phyloP scores from a whole-genome alignment of 2,329 filamentous ascomycete genomes.

The Rhinocladiella mackenziei region DNA sequence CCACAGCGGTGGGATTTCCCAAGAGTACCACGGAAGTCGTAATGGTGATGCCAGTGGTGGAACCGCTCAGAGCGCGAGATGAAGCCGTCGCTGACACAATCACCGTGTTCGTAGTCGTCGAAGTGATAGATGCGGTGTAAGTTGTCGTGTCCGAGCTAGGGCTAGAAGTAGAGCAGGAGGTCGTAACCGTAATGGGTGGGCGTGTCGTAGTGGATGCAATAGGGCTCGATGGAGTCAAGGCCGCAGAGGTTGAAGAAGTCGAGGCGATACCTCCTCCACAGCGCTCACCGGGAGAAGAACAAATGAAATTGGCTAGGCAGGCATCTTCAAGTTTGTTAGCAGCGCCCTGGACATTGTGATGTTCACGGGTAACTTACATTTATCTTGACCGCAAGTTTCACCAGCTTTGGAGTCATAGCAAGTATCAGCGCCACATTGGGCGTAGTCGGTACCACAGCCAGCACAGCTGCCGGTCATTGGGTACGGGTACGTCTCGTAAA shows the following conservation, averaged over 20 bases:
- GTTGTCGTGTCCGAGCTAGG: not conserved
- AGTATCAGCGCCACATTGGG: slow-evolving; percentile 13
- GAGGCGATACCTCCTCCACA: slow-evolving; percentile 6
- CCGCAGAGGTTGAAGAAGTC: slow-evolving; percentile 2
- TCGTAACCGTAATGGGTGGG: not conserved
- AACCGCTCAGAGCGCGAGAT: slow-evolving; percentile 13
- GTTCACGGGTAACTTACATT: slow-evolving; percentile 21
- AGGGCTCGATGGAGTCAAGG: slow-evolving; percentile 4
- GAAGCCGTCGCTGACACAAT: slow-evolving; percentile 13
- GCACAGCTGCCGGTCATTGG: slow-evolving; percentile 9
- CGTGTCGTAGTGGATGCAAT: not conserved
- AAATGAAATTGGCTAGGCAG: slow-evolving; percentile 13
- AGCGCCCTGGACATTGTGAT: not conserved
- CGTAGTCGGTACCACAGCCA: slow-evolving; percentile 16
- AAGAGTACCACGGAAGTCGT: slow-evolving; percentile 17
- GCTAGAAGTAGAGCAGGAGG: not conserved
- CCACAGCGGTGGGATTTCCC: slow-evolving; percentile 20
- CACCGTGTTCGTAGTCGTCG: slow-evolving; percentile 20
- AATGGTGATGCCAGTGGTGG: slow-evolving; percentile 19
- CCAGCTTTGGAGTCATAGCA: slow-evolving; percentile 28
- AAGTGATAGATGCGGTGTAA: slow-evolving; percentile 21
- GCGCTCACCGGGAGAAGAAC: slow-evolving; percentile 10
- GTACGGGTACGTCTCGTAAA: slow-evolving; percentile 6
- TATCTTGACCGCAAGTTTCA: slow-evolving; percentile 27
- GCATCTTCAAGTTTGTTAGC: slow-evolving; percentile 13